Evolutionary conservation across 1,139 yeast genomes (phyloP).

Genomic region (Saccharomyces hybrid): DNA sequence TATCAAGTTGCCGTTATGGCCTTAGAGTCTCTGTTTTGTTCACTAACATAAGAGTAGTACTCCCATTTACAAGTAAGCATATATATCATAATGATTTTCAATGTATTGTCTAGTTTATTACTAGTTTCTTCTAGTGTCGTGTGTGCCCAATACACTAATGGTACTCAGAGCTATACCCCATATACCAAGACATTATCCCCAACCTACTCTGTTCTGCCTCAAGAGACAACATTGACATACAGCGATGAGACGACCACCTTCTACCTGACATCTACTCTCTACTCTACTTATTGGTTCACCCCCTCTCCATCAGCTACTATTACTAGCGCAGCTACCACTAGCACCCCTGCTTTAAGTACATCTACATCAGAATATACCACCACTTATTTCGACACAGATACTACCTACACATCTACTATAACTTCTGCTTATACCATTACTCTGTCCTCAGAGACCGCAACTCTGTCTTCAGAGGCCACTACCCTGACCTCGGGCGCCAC

Average conservation of each 20-base stretch:
- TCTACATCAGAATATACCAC: conserved; percentile 2
- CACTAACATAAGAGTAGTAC: not conserved
- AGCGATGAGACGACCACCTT: conserved; percentile 21
- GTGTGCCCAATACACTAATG: conserved; percentile 17
- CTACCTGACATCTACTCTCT: conserved; percentile 23
- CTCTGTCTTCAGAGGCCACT: too few species aligned
- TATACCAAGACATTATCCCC: conserved; percentile 22
- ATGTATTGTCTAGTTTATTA: not conserved
- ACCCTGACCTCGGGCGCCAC: not conserved
- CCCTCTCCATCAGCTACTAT: conserved; percentile 5
- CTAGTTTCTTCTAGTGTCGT: conserved; percentile 1
- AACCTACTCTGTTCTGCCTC: conserved; percentile 14
- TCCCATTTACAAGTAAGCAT: not conserved
- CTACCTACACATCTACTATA: conserved; percentile 2
- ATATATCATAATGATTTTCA: not conserved
- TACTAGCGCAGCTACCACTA: not conserved
- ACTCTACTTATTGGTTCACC: conserved; percentile 18
- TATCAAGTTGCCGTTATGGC: not conserved
- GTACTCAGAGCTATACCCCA: conserved; percentile 10
- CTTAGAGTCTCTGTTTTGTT: not conserved
- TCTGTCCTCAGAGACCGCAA: conserved; percentile 1
- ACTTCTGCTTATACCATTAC: conserved; percentile 4
- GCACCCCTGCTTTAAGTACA: not conserved
- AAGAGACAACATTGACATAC: conserved; percentile 15
- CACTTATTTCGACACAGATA: conserved; percentile 1